Base-by-base conservation (phyloP, 768 basidiomycete species). In the Aureoboletus auriporus region DNA sequence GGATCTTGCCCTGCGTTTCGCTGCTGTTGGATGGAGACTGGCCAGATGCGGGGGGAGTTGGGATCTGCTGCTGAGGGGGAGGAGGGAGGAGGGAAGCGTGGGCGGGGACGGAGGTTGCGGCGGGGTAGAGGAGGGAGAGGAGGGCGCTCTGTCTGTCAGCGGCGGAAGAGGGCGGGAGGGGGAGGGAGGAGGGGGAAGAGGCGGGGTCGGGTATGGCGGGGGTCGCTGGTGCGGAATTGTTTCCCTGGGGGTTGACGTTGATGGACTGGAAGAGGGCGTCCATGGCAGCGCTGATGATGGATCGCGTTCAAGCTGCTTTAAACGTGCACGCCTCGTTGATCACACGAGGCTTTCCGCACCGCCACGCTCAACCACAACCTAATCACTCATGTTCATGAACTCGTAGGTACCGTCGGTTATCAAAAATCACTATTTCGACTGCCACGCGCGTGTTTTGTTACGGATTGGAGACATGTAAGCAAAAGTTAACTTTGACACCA, bases 111-210 rank as follows among this genome's bases (percentile, higher is more conserved):
- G 78, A 60, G 6, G 72, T 64, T 1, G 77, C 69, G 27, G 72
- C 71, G 40, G 79, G 70, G 51, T 84, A 76, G 16, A 89, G 74
- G 28, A 90, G 73, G 50, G 83, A 83, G 38, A 91, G 73, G 42
- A 92, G 72, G 1, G 88, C 85, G 59, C 77, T 87, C 69, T 91
- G 87, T 50, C 84, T 76, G 46, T 91, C 88, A 0, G 78, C 68
- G 46, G 78, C 67, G 55, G 73, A 72, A 49, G 51, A 69, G 52
- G 49, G 38, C 55, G 33, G 34, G 62, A 59, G 37, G 67, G 70
- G 47, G 72, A 65, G 46, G 70, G 66, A 8, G 16, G 16, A 6
- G 29, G 78, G 69, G 38, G 75, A 60, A 23, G 74, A 67, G 28
- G 72, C 71, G 48, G 29, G 26, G 36, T 70, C 64, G 49, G 73